Evolutionary conservation across 257 asterid species (phyloP).

Genomic region (Schizonepeta tenuifolia): DNA sequence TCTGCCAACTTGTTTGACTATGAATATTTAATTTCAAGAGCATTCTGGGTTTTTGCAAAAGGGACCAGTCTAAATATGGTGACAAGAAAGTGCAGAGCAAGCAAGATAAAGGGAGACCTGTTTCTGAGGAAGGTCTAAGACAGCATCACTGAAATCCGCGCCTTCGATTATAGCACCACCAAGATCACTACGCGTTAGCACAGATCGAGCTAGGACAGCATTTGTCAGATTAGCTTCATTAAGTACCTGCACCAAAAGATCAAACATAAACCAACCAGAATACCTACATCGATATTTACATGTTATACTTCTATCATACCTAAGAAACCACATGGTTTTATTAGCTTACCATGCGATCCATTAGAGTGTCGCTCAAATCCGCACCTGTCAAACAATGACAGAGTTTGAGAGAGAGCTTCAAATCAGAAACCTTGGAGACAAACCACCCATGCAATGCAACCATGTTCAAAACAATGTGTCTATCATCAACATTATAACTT

Average conservation of each 20-base stretch:
- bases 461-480: neutral
- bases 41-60: neutral
- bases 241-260: slow-evolving; percentile 55
- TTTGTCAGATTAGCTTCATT: slow-evolving; percentile 91
- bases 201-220: slow-evolving; percentile 88
- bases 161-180: slow-evolving; percentile 87
- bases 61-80: neutral
- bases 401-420: neutral
- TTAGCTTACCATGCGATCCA: slow-evolving; percentile 93
- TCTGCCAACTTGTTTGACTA: neutral
- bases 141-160: slow-evolving; percentile 97
- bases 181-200: slow-evolving; percentile 91
- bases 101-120: slow-evolving; percentile 54
- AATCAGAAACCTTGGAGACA: neutral
- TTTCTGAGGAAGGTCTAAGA: slow-evolving; percentile 80
- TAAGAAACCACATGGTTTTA: slow-evolving; percentile 1
- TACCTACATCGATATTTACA: neutral
- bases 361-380: slow-evolving; percentile 89
- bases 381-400: slow-evolving; percentile 60
- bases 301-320: neutral
- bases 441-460: neutral
- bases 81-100: neutral
- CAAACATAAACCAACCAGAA: neutral
- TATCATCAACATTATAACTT: neutral
- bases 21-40: neutral